Evolutionary conservation across 225 moss, liverwort and hornwort species (phyloP), one percentile per base, ranked within the genome.

Genomic region (Climacium dendroides): DNA sequence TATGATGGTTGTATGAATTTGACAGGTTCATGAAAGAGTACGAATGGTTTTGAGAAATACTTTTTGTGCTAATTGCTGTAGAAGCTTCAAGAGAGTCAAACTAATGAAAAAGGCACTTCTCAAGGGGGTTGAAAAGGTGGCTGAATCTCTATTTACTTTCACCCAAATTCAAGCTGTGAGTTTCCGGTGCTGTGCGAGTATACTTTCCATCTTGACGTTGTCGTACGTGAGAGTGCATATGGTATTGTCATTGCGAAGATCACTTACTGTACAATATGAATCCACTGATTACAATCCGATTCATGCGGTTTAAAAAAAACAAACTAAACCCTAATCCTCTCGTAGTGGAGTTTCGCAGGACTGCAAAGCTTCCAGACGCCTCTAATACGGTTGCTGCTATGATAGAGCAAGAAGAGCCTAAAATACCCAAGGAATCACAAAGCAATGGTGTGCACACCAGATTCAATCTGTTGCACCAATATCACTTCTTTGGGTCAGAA

Each of bases 61-160:
- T 62, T 83, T 87, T 29, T 39, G 50, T 87, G 74, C 65, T 60
- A 59, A 59, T 74, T 82, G 70, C 26, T 64, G 74, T 87, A 95
- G 96, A 96, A 96, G 88, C 94, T 96, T 41, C 90, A 93, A 85
- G 96, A 96, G 91, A 95, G 91, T 92, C 94, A 94, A 87, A 92
- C 94, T 53, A 90, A 95, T 67, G 96, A 45, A 95, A 75, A 98
- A 94, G 77, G 95, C 96, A 85, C 91, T 98, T 66, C 95, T 92
- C 69, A 98, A 98, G 13, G 86, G 96, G 61, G 92, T 94, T 23
- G 96, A 96, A 92, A 95, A 98, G 94, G 97, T 96, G 50, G 28
- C 45, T 72, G n/a, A n/a, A 75, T 61, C 29, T 29, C 74, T 74
- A 3, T 62, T 32, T 62, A 15, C 71, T 83, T 74, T 8, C 41